Percentiles rank a stretch among this genome's conserved stretches.
Conservation (phyloP, 805 yeast genomes). For the Suhomyces sp. region DNA sequence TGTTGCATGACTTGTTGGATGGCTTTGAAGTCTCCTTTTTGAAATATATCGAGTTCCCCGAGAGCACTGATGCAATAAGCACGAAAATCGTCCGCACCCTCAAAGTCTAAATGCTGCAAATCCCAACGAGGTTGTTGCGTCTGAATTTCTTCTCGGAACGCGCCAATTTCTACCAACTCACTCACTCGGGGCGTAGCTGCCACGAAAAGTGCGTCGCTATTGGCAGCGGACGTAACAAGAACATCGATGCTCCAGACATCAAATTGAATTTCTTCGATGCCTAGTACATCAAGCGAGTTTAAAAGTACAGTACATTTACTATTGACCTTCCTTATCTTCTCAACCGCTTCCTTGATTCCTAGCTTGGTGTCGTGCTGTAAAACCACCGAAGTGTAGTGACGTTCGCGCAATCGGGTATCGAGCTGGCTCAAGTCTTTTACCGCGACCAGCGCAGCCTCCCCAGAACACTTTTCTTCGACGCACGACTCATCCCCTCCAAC, state of each 20-base stretch:
- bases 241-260: slow-evolving; percentile 15
- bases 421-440: background rate
- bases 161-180: background rate
- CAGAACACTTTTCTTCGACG: background rate
- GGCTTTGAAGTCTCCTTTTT: background rate
- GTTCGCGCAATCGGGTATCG: background rate
- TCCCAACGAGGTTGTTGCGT: background rate
- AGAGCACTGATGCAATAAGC: background rate
- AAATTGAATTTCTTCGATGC: slow-evolving; percentile 13
- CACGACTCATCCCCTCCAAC: background rate
- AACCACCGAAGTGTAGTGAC: background rate
- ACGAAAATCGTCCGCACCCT: background rate
- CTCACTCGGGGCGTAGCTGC: background rate
- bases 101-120: background rate
- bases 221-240: slow-evolving; percentile 2
- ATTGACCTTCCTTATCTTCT: background rate
- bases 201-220: background rate
- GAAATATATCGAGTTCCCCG: background rate
- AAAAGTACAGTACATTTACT: background rate
- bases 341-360: background rate
- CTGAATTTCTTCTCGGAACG: background rate
- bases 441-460: background rate
- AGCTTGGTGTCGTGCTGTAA: background rate
- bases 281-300: slow-evolving; percentile 9
- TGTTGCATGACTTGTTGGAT: background rate